Evolutionary conservation across 768 basidiomycete species (phyloP), one percentile per base, ranked within the genome.

Genomic region (Lactarius sanguifluus): DNA sequence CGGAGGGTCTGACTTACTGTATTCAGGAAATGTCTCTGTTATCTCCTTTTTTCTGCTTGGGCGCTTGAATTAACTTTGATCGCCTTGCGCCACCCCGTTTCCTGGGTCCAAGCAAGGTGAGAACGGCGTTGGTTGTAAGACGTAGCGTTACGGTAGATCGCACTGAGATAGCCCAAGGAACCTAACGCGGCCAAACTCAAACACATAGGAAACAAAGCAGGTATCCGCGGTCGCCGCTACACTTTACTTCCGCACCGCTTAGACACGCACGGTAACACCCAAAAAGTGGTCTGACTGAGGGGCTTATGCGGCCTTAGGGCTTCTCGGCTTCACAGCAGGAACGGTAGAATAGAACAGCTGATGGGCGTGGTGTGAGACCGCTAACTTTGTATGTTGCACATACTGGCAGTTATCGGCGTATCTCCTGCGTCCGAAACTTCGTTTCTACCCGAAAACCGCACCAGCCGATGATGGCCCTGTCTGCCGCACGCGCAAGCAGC

Each of bases 261-360:
- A 15, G 47, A 50, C 47, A 23, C 25, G 40, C 47, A 41, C 4
- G 25, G 38, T 64, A 25, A 57, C 58, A 59, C 32, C 6, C n/a
- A 16, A 41, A 1, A 41, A 16, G 36, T 45, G 20, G 47, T 9
- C 64, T 38, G 30, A 64, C 25, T 50, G n/a, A 1, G 16, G 64
- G 25, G 34, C 6, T 64, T 54, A 32, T 52, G 64, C 47, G 64
- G 57, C 25, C 45, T 8, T 10, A 40, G 32, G 20, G n/a, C 34
- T 47, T 58, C 57, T 64, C 23, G 32, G 12, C 28, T 58, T 45
- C 20, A 36, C 34, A 25, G 32, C 25, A 45, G 50, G 25, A 6
- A 25, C 25, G 50, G 50, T 25, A 52, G 50, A 52, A 52, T 52
- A 25, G 25, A 52, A 52, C 25, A 13, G 25, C 10, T 47, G 45